These are phyloP conservation scores for Vitis rupestris DNA, from an alignment of 164 flowering plant species.

Conservation along the genomic window DNA sequence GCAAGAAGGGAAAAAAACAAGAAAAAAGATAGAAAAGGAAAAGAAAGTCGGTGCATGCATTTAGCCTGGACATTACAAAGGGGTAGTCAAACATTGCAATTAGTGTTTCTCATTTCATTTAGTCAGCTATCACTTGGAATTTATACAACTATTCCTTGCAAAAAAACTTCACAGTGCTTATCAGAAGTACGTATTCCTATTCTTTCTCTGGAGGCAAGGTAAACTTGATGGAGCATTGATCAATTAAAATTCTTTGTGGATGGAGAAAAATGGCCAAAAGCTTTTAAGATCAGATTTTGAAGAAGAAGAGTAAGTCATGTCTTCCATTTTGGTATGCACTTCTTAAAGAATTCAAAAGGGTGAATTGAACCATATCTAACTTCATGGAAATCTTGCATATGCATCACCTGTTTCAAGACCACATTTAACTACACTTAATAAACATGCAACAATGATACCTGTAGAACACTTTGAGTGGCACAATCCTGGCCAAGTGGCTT, in stretches of 20 bases:
- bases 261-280: background rate
- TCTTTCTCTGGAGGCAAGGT: background rate
- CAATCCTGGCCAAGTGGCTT: conserved; percentile 92
- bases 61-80: background rate
- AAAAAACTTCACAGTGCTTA: too few species aligned
- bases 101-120: too few species aligned
- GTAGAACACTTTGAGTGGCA: conserved; percentile 91
- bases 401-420: background rate
- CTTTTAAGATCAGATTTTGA: background rate
- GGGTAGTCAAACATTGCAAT: too few species aligned
- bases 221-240: background rate
- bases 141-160: too few species aligned
- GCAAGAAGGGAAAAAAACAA: too few species aligned
- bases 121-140: too few species aligned
- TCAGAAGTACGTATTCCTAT: too few species aligned
- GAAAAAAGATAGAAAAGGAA: background rate
- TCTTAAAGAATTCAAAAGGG: background rate
- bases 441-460: conserved; percentile 40
- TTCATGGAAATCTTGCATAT: background rate
- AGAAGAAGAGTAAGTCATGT: background rate
- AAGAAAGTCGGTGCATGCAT: background rate
- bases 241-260: background rate
- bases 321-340: conserved; percentile 3
- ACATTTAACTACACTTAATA: too few species aligned
- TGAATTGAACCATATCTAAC: background rate